phyloP scores from a whole-genome alignment of 176 grass and related monocot genomes.

The Raddia guianensis region DNA sequence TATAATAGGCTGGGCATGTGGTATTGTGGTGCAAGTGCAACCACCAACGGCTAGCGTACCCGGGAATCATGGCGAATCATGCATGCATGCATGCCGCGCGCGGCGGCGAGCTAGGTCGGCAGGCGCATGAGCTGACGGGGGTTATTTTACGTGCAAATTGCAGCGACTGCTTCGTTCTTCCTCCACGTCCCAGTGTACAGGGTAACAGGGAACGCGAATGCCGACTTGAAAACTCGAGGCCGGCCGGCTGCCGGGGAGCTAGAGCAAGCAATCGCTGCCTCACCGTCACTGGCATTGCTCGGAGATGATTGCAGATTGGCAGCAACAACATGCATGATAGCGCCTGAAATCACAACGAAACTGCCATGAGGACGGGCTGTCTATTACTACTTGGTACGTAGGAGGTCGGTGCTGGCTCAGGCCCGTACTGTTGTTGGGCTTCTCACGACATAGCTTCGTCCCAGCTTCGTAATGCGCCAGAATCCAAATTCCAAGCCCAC shows the following conservation, averaged over 20 bases:
- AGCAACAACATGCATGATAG: no score
- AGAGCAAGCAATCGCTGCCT: background rate
- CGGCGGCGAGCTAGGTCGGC: conserved; percentile 25
- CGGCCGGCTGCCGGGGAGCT: no score
- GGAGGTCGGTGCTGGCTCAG: no score
- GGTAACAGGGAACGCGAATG: background rate
- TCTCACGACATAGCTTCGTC: no score
- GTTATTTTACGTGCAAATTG: background rate
- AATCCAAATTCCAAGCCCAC: no score
- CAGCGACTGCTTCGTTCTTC: conserved; percentile 36
- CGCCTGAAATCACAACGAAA: no score
- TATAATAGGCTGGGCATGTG: conserved; percentile 7
- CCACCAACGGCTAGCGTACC: conserved; percentile 19
- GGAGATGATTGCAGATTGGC: no score
- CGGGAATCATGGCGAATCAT: conserved; percentile 22
- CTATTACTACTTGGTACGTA: no score
- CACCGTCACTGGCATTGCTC: background rate
- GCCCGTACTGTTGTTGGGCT: no score
- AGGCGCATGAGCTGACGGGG: background rate
- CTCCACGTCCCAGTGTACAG: conserved; percentile 5
- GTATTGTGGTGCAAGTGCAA: no score
- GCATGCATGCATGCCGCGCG: conserved; percentile 15
- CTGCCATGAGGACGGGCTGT: no score
- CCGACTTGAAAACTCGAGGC: background rate
- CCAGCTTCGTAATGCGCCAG: no score